These are phyloP conservation scores for Xylaria multiplex DNA, from an alignment of 2,329 filamentous ascomycete species.

Conservation along the genomic window DNA sequence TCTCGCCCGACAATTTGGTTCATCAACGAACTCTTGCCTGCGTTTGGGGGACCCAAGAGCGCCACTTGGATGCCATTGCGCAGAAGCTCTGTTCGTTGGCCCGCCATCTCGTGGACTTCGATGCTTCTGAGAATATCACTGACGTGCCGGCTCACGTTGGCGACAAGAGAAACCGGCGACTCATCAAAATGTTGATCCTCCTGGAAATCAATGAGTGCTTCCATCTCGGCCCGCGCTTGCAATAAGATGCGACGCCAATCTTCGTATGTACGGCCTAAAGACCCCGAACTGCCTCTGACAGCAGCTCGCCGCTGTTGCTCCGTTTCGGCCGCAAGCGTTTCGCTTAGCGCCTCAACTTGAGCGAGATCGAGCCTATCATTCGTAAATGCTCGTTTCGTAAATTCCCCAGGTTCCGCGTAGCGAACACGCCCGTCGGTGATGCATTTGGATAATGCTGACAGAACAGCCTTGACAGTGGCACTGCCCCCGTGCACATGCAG, in stretches of 20 bases:
- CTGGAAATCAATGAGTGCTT: constrained; percentile 95
- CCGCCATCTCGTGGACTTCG: constrained; percentile 76
- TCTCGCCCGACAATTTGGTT: constrained; percentile 91
- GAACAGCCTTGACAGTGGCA: constrained; percentile 86
- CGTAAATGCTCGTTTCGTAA: constrained; percentile 90
- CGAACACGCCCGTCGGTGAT: constrained; percentile 62
- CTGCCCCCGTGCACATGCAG: constrained; percentile 93
- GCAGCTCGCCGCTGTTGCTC: constrained; percentile 92
- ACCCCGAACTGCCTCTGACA: constrained; percentile 77
- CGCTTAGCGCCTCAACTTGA: constrained; percentile 77
- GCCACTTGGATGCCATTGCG: constrained; percentile 87
- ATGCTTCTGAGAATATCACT: constrained; percentile 70
- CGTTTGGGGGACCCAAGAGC: constrained; percentile 90
- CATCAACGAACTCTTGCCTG: constrained; percentile 92
- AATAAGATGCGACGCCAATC: constrained; percentile 81
- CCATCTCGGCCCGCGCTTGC: constrained; percentile 86
- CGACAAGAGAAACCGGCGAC: constrained; percentile 76
- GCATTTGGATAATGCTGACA: constrained; percentile 76
- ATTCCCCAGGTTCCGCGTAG: constrained; percentile 94
- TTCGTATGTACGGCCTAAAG: constrained; percentile 81
- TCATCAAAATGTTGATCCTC: constrained; percentile 98
- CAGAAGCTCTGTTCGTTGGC: constrained; percentile 83
- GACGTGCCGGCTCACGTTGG: constrained; percentile 74
- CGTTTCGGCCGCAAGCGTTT: constrained; percentile 75
- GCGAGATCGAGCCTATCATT: constrained; percentile 87